Base-by-base conservation (phyloP, 108 stramenopile species). In the Discostella pseudostelligera region DNA sequence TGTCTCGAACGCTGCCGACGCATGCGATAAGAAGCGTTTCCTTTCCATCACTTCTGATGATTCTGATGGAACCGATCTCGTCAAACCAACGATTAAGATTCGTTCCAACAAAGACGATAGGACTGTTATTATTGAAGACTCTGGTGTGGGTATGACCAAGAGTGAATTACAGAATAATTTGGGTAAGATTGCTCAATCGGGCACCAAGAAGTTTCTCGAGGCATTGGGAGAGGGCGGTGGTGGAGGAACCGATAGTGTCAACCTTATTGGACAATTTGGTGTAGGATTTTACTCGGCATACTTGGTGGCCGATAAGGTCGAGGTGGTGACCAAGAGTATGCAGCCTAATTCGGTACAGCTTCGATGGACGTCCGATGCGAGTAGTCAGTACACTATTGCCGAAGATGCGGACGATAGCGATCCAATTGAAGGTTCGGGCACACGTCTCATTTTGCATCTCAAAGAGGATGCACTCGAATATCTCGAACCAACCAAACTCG, bases 21-120 rank as follows among this genome's bases (percentile, higher is more conserved):
- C 94, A n/a, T 95, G 97, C 49, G 99, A 99, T 85, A 99, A 99
- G 90, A 94, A 97, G 49, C 91, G 99, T 12, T 99, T 98, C 85
- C 82, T 99, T 17, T 84, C 82, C 22, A 54, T 95, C 48, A 88
- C 59, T n/a, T 57, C 58, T 28, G 74, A 69, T 24, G 72, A 74
- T 17, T 57, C 73, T 8, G 48, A 54, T 20, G 28, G 39, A 4
- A 59, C 72, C 22, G 36, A 66, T 8, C 59, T 62, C 39, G 77
- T 45, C 32, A 58, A 57, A 47, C 89, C 87, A 7, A 60, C 83
- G 72, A 97, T 99, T 61, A 67, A 68, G 54, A 91, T 95, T 78
- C 84, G 80, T 42, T 51, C 81, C 64, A 79, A 92, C 72, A 59
- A 69, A 20, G 87, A 83, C 1, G 68, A 78, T 65, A 83, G 83